A percentile compares a stretch with the other conserved stretches of the same genome.
Evolutionary conservation across 176 grass and related monocot genomes (phyloP).

Genomic region (Phyllostachys edulis): DNA sequence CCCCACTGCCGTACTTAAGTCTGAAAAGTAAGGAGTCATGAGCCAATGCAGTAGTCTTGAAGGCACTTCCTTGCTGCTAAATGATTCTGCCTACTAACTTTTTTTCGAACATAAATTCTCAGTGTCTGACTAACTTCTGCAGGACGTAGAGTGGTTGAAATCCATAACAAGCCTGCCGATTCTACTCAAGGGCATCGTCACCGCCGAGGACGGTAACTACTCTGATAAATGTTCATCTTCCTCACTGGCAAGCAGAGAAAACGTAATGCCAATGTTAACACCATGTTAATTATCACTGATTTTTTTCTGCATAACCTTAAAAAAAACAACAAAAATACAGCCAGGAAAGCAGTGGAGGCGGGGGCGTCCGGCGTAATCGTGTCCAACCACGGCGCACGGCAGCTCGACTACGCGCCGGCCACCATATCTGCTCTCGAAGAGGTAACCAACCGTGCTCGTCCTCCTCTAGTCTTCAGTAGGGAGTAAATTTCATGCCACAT

Average conservation of each 20-base stretch:
- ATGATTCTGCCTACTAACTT: neutral
- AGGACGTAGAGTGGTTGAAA: neutral
- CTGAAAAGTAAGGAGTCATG: neutral
- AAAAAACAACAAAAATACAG: constrained; percentile 27
- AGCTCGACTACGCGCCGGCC: constrained; percentile 74
- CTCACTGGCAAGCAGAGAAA: neutral
- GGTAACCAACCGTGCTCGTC: constrained; percentile 17
- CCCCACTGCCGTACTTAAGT: neutral
- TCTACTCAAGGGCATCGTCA: neutral
- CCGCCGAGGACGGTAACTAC: neutral
- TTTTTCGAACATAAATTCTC: neutral
- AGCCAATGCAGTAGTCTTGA: neutral
- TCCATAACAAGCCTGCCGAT: neutral
- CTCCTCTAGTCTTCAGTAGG: neutral
- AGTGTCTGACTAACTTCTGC: neutral
- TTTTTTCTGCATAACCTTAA: neutral
- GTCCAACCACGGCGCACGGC: constrained; percentile 83
- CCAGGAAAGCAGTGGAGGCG: constrained; percentile 60
- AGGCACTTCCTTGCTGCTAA: neutral
- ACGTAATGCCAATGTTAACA: neutral
- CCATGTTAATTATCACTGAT: neutral
- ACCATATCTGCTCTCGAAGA: constrained; percentile 78
- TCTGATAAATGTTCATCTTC: neutral
- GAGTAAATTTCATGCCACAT: neutral
- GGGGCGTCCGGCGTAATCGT: constrained; percentile 70